These are phyloP conservation scores for Picea glauca DNA, from an alignment of 75 land plant genomes.

Conservation along the genomic window DNA sequence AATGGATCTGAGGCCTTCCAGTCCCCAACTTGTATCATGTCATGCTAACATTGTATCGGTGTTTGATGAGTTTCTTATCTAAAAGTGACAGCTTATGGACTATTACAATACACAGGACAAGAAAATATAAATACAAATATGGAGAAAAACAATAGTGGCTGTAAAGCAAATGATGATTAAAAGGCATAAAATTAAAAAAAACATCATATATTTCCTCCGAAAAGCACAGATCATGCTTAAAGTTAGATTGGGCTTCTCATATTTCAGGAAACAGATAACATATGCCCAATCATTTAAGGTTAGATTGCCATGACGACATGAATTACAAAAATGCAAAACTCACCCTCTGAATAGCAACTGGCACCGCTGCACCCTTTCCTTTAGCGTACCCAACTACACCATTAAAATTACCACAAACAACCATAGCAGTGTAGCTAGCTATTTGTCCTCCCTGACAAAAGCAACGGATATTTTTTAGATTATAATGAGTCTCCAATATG, in stretches of 20 bases:
- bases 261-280: background rate
- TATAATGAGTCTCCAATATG: background rate
- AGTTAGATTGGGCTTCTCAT: background rate
- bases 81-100: background rate
- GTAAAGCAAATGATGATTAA: background rate
- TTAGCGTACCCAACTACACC: constrained; percentile 91
- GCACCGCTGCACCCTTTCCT: constrained; percentile 73
- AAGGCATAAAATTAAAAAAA: background rate
- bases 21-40: background rate
- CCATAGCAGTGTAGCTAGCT: constrained; percentile 70
- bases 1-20: background rate
- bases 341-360: constrained; percentile 69
- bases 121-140: background rate
- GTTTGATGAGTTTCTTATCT: background rate
- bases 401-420: constrained; percentile 89
- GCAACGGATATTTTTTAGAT: constrained; percentile 1
- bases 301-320: background rate
- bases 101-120: background rate
- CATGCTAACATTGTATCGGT: background rate
- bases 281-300: background rate
- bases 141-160: background rate
- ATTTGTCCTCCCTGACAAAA: constrained; percentile 75
- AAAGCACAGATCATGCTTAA: background rate
- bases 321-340: constrained; percentile 4
- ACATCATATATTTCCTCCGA: background rate